Evolutionary conservation across 2,329 filamentous ascomycete species (phyloP), one percentile per base, ranked within the genome.

Genomic region (Parastagonospora nodorum): DNA sequence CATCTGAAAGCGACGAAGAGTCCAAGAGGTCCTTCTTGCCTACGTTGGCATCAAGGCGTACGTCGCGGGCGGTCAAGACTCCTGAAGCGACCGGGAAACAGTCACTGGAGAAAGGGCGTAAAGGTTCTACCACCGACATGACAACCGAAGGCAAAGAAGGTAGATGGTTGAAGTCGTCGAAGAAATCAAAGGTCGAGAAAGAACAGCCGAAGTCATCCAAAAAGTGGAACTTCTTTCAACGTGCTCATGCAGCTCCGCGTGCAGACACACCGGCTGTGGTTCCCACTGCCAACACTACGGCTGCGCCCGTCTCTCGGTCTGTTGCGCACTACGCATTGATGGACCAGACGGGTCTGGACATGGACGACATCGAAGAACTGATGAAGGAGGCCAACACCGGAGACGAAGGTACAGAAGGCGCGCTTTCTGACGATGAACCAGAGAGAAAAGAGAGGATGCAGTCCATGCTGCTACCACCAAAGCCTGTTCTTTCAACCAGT

Each of bases 211-310:
- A 78, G 63, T 64, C 74, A 14, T 61, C 72, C 16, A 72, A 73
- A 53, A 78, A 77, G 68, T 85, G 82, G 82, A 85, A 84, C 58
- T 83, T 86, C 56, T 85, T 86, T 51, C 82, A 85, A 45, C 70
- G 78, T 10, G 74, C 75, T 7, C 76, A 78, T 11, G 71, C 74
- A 5, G 65, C 71, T 9, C 71, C 75, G 29, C 67, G 76, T 71
- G 65, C 73, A 29, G 61, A 66, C 5, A 49, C 65, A 15, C 58
- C 59, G 33, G 62, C 65, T 12, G 55, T 61, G 8, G 70, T 27
- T 24, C 32, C 39, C 4, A 24, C 77, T 45, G 64, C 75, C 45
- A 75, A 75, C 70, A 58, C 76, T 36, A 68, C 74, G 19, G 68
- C 60, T 45, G 54, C 56, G 24, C 59, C 61, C 32, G 45, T 53